Conservation (phyloP, 192 early-diverging fungal species). For the Geosiphon pyriformis region DNA sequence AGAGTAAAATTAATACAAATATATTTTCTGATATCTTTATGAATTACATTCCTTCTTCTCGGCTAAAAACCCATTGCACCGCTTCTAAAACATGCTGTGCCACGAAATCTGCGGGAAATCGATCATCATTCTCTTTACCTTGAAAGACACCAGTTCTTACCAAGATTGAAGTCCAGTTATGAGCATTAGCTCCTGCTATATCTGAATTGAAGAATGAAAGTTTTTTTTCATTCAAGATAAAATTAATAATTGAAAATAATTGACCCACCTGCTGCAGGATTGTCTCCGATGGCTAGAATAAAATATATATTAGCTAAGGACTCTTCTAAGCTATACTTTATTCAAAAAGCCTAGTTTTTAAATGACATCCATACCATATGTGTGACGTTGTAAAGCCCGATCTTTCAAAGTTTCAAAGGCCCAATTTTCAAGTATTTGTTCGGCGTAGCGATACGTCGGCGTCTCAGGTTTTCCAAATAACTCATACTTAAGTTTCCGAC, state of each 20-base stretch:
- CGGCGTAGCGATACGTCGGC: slow-evolving; percentile 70
- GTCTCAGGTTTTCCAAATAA: slow-evolving; percentile 79
- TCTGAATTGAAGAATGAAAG: slow-evolving; percentile 64
- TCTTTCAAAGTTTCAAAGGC: slow-evolving; percentile 19
- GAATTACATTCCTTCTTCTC: slow-evolving; percentile 12
- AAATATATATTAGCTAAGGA: background rate
- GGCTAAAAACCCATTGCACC: slow-evolving; percentile 40
- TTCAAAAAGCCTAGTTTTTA: no score
- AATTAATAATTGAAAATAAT: background rate
- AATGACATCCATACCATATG: slow-evolving; percentile 44
- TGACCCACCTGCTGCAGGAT: slow-evolving; percentile 36
- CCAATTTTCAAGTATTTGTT: slow-evolving; percentile 42
- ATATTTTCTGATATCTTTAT: no score
- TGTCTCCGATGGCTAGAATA: slow-evolving; percentile 52
- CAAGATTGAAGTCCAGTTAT: slow-evolving; percentile 67
- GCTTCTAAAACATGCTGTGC: slow-evolving; percentile 64
- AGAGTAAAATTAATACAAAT: no score
- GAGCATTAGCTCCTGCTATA: slow-evolving; percentile 66
- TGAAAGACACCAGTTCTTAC: slow-evolving; percentile 68
- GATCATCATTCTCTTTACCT: slow-evolving; percentile 45
- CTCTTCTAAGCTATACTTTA: background rate
- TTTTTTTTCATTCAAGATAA: slow-evolving; percentile 21
- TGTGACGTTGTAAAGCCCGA: slow-evolving; percentile 14
- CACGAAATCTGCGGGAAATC: slow-evolving; percentile 51
- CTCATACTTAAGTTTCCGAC: slow-evolving; percentile 51